Percentiles rank a stretch among this genome's conserved stretches.
Evolutionary conservation across 179 eudicot species (phyloP).

Genomic region (Beta corolliflora): DNA sequence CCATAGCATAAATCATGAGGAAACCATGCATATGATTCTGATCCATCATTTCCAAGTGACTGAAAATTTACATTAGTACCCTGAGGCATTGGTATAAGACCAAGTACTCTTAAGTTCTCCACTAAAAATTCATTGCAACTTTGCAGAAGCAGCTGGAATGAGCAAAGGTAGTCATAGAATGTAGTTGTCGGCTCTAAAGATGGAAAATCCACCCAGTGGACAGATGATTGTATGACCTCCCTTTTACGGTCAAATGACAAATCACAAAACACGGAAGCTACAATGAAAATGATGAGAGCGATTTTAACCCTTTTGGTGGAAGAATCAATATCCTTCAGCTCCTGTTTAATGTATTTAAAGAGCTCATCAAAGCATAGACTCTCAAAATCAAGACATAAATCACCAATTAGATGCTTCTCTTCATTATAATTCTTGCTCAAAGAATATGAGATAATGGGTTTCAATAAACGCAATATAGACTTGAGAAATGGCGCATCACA

Average conservation of each 20-base stretch:
- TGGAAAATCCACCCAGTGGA: constrained; percentile 63
- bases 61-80: constrained; percentile 31
- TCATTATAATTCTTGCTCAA: constrained; percentile 53
- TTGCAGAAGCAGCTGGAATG: constrained; percentile 65
- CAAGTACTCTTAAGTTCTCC: constrained; percentile 45
- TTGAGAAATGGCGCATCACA: constrained; percentile 77
- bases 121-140: constrained; percentile 53
- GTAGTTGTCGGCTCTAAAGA: constrained; percentile 52
- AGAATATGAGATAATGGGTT: constrained; percentile 72
- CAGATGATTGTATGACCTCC: constrained; percentile 55
- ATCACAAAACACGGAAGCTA: constrained; percentile 64
- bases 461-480: constrained; percentile 53
- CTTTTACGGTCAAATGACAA: constrained; percentile 59
- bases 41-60: constrained; percentile 33
- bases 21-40: constrained; percentile 45
- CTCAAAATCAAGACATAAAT: constrained; percentile 62
- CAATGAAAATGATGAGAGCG: constrained; percentile 57
- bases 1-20: constrained; percentile 53
- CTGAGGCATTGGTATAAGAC: constrained; percentile 53
- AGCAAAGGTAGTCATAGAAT: constrained; percentile 69
- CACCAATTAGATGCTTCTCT: constrained; percentile 51
- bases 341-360: constrained; percentile 41
- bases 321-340: constrained; percentile 27
- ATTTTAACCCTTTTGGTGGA: constrained; percentile 34
- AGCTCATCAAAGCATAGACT: constrained; percentile 81